Percentiles rank a stretch among this genome's conserved stretches.
Evolutionary conservation across 495 filamentous ascomycete genomes (phyloP).

Genomic region (Penicillium roqueforti): DNA sequence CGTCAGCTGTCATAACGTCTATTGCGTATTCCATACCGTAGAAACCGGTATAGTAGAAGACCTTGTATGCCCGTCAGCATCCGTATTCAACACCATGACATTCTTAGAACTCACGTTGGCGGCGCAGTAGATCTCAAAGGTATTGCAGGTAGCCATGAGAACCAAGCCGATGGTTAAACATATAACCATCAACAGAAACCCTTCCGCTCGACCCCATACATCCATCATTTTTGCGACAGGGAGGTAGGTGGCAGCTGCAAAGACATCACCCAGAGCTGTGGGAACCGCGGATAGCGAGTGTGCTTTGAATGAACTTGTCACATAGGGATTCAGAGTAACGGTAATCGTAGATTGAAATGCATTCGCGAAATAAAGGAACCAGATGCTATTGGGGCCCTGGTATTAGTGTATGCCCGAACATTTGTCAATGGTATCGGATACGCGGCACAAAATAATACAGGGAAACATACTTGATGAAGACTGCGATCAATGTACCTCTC

Average conservation of each 20-base stretch:
- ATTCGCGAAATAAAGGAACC: slow-evolving; percentile 18
- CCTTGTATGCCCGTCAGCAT: slow-evolving; percentile 14
- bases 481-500: background rate
- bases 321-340: slow-evolving; percentile 18
- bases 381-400: background rate
- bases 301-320: slow-evolving; percentile 24
- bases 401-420: too few species aligned
- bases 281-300: slow-evolving; percentile 30
- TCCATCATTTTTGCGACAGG: slow-evolving; percentile 62
- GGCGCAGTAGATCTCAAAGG: slow-evolving; percentile 41
- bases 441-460: too few species aligned
- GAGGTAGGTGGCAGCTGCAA: slow-evolving; percentile 56
- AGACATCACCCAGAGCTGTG: slow-evolving; percentile 30
- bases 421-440: background rate
- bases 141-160: slow-evolving; percentile 44
- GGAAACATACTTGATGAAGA: slow-evolving; percentile 3
- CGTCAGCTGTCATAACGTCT: slow-evolving; percentile 54
- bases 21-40: slow-evolving; percentile 48
- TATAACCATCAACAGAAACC: slow-evolving; percentile 40
- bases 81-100: too few species aligned
- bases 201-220: slow-evolving; percentile 52
- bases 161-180: slow-evolving; percentile 35
- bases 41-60: slow-evolving; percentile 46
- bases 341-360: slow-evolving; percentile 21
- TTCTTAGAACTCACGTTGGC: slow-evolving; percentile 12